Evolutionary conservation across 1,284 basidiomycete genomes (phyloP).

Genomic region (Schizopora paradoxa): DNA sequence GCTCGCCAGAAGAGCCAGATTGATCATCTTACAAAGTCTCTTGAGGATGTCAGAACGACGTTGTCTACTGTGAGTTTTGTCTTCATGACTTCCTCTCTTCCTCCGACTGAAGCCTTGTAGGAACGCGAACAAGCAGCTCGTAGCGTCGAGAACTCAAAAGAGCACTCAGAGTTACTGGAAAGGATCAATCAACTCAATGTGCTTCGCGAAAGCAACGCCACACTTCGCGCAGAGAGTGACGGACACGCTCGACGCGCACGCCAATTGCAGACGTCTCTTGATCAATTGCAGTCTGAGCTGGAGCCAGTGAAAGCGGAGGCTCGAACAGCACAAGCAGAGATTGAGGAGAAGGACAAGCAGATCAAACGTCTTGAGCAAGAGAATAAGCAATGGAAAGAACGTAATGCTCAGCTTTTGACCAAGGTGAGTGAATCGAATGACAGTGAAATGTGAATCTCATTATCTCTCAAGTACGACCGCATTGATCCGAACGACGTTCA

Average conservation of each 20-base stretch:
- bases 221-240: slow-evolving; percentile 74
- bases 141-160: slow-evolving; percentile 64
- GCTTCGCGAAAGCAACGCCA: slow-evolving; percentile 84
- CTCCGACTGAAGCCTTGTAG: slow-evolving; percentile 35
- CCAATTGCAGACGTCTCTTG: slow-evolving; percentile 61
- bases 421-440: slow-evolving; percentile 45
- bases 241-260: slow-evolving; percentile 58
- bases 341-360: slow-evolving; percentile 66
- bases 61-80: slow-evolving; percentile 51
- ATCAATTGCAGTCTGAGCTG: slow-evolving; percentile 55
- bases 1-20: slow-evolving; percentile 71
- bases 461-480: slow-evolving; percentile 64
- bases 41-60: slow-evolving; percentile 65
- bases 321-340: slow-evolving; percentile 64
- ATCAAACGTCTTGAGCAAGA: slow-evolving; percentile 74
- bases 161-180: slow-evolving; percentile 82
- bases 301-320: slow-evolving; percentile 75
- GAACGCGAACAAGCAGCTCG: slow-evolving; percentile 75
- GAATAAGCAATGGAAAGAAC: slow-evolving; percentile 79
- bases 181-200: slow-evolving; percentile 86
- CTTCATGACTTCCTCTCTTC: slow-evolving; percentile 4
- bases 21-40: slow-evolving; percentile 62
- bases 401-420: slow-evolving; percentile 74
- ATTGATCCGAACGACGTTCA: slow-evolving; percentile 87
- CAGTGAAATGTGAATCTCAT: neutral